phyloP scores from a whole-genome alignment of 1,139 yeast genomes.

The Candida albicans region DNA sequence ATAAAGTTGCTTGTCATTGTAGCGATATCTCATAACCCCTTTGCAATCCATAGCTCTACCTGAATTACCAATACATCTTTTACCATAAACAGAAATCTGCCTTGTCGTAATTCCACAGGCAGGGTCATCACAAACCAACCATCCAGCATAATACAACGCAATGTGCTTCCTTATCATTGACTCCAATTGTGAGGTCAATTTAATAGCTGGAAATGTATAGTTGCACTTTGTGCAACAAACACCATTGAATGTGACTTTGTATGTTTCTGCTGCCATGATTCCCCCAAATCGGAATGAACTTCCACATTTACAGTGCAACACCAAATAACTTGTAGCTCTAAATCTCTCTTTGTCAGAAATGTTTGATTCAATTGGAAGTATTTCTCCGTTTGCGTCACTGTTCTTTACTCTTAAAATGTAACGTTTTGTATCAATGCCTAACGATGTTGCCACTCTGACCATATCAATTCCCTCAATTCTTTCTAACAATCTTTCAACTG shows the following conservation, averaged over 20 bases:
- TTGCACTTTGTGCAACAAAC: constrained; percentile 66
- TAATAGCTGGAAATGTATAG: constrained; percentile 48
- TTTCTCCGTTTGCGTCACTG: constrained; percentile 38
- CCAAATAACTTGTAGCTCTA: constrained; percentile 57
- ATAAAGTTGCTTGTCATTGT: constrained; percentile 78
- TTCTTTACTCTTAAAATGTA: constrained; percentile 52
- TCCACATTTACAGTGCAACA: constrained; percentile 66
- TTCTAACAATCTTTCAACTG: constrained; percentile 84
- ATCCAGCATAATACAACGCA: constrained; percentile 77
- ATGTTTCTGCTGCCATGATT: constrained; percentile 58
- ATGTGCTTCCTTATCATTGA: constrained; percentile 66
- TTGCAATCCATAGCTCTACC: constrained; percentile 71
- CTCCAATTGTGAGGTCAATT: constrained; percentile 74
- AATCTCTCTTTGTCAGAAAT: constrained; percentile 84
- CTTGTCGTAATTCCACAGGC: constrained; percentile 82
- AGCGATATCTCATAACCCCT: constrained; percentile 80
- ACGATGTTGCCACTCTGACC: constrained; percentile 69
- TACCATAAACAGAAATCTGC: constrained; percentile 87
- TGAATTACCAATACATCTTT: constrained; percentile 69
- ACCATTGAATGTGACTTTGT: constrained; percentile 67
- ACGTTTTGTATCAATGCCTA: constrained; percentile 75
- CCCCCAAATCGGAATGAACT: constrained; percentile 70
- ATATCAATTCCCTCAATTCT: constrained; percentile 86
- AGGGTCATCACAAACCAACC: constrained; percentile 81
- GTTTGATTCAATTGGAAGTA: constrained; percentile 79